phyloP scores from a whole-genome alignment of 169 alveolate species.

The Amoebophrya sp. region DNA sequence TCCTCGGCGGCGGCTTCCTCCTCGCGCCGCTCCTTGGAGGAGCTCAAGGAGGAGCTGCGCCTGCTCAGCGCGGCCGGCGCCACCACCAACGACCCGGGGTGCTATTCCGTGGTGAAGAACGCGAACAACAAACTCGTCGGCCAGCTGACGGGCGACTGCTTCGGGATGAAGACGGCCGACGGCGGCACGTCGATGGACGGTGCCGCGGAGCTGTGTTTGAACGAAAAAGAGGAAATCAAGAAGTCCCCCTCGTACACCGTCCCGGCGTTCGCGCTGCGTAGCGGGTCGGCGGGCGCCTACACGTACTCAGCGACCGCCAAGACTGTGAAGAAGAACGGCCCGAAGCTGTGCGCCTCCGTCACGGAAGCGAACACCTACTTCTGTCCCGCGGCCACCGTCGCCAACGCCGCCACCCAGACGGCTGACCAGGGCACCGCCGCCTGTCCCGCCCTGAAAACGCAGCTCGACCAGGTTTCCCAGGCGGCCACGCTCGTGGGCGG shows the following conservation, averaged over 20 bases:
- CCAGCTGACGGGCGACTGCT: constrained; percentile 21
- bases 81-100: not conserved
- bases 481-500: not conserved
- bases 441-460: not conserved
- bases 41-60: not conserved
- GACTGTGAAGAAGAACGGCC: not conserved
- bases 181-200: not conserved
- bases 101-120: not conserved
- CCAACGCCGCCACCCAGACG: not conserved
- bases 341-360: not conserved
- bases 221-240: not conserved
- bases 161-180: not conserved
- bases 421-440: not conserved
- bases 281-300: not conserved
- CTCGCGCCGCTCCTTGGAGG: not conserved
- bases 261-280: not conserved
- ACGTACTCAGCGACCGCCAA: not conserved
- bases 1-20: not conserved
- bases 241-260: not conserved
- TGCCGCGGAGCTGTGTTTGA: not conserved
- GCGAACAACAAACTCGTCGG: not conserved
- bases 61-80: not conserved
- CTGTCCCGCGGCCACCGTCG: not conserved
- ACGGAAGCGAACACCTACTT: not conserved
- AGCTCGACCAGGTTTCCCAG: not conserved